These are phyloP conservation scores for Phyllosticta citrichinensis DNA, from an alignment of 2,329 filamentous ascomycete species.

Conservation along the genomic window DNA sequence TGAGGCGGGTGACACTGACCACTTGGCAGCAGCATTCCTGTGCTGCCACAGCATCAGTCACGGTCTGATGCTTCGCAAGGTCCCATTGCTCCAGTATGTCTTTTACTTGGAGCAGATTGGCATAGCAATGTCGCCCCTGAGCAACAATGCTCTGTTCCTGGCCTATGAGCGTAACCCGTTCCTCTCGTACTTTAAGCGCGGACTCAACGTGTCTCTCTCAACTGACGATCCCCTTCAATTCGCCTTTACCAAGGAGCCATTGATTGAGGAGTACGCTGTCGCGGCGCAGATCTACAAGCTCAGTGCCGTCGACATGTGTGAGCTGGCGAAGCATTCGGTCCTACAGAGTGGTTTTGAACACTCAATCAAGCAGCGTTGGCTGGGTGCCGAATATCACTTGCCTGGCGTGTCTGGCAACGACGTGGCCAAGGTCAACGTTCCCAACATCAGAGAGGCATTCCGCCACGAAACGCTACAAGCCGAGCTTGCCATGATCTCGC, in stretches of 20 bases:
- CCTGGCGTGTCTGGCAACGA: conserved; percentile 78
- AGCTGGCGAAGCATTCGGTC: conserved; percentile 92
- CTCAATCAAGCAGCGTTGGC: conserved; percentile 81
- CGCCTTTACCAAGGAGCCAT: conserved; percentile 93
- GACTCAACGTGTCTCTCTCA: conserved; percentile 88
- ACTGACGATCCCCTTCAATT: conserved; percentile 97
- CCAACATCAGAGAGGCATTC: conserved; percentile 83
- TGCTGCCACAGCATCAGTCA: conserved; percentile 97
- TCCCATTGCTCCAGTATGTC: conserved; percentile 88
- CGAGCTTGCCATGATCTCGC: conserved; percentile 63
- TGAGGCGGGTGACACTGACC: conserved; percentile 93
- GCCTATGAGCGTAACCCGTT: conserved; percentile 97
- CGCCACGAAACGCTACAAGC: conserved; percentile 75
- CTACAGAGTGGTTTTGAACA: conserved; percentile 90
- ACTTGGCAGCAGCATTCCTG: conserved; percentile 80
- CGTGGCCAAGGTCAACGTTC: conserved; percentile 94
- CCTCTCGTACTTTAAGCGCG: conserved; percentile 87
- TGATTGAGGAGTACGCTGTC: conserved; percentile 97
- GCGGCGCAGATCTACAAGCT: conserved; percentile 98
- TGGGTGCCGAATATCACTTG: conserved; percentile 66
- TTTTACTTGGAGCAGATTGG: conserved; percentile 98
- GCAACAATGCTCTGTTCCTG: conserved; percentile 93
- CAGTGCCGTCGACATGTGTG: conserved; percentile 95
- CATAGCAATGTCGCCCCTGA: conserved; percentile 97
- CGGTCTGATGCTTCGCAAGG: conserved; percentile 82